A percentile compares a stretch with the other conserved stretches of the same genome.
These are phyloP conservation scores for Nyssa sinensis DNA, from an alignment of 148 eudicot genomes.

Conservation along the genomic window DNA sequence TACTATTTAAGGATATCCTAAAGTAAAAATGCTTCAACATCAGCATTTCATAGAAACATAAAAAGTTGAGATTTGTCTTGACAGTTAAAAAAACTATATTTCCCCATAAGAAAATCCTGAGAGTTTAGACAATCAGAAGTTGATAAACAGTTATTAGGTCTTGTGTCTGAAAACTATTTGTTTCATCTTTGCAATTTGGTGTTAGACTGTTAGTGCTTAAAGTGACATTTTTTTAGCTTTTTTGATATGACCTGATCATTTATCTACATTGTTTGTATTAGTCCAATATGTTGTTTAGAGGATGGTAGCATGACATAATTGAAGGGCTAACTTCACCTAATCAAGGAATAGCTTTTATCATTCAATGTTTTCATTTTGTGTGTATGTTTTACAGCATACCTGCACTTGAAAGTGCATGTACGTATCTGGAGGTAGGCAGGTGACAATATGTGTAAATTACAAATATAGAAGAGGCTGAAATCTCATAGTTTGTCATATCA, in stretches of 20 bases:
- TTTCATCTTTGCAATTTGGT: not conserved
- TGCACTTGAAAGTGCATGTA: not conserved
- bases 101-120: not conserved
- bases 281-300: not conserved
- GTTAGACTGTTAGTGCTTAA: too few relatives aligned
- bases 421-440: not conserved
- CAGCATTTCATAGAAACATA: not conserved
- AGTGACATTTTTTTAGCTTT: not conserved
- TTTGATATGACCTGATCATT: not conserved
- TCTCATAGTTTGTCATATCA: not conserved
- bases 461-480: not conserved
- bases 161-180: not conserved
- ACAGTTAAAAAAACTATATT: not conserved
- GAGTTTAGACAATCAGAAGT: not conserved
- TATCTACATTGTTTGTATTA: not conserved
- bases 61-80: not conserved
- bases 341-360: too few relatives aligned
- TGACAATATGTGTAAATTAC: not conserved
- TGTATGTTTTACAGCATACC: too few relatives aligned
- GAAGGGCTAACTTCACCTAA: not conserved
- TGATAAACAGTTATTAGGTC: not conserved
- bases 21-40: not conserved
- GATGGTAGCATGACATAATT: not conserved
- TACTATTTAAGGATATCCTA: not conserved
- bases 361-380: too few relatives aligned